Base-by-base conservation (phyloP, 2,329 filamentous ascomycete genomes). In the Cladosporium sp. region DNA sequence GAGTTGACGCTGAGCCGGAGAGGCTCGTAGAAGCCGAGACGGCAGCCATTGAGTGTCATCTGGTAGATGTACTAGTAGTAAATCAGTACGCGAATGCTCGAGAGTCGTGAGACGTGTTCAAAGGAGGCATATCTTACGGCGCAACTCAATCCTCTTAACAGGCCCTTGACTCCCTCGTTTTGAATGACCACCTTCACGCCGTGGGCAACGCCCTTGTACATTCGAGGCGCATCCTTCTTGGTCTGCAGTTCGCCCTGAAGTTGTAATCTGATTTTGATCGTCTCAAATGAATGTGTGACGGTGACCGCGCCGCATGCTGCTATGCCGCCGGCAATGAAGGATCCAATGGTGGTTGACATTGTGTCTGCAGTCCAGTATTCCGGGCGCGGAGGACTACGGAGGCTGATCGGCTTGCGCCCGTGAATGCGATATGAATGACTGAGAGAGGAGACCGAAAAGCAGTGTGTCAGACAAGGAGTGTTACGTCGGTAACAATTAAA, bases 231-330 rank as follows among this genome's bases (percentile, higher is more conserved):
- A 72, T 92, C 86, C 66, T 86, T 86, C 73, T 92, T 96, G 59
- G 87, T 81, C 72, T 97, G 91, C 58, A 99, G 84, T 76, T 99
- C 94, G 75, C 94, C 94, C 76, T 99, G 94, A 58, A 99, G 77
- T 79, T 99, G 94, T 84, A 99, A 86, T 70, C 91, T 89, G 73
- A 97, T 97, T 84, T 99, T 99, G 74, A 99, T 92, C 12, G 93
- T 97, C 78, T 99, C 94, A 78, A 97, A 97, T 59, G 92, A 92
- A 76, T 99, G 94, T 52, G 94, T 97, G 65, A 95, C 92, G 40
- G 93, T 97, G 59, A 99, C 94, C 65, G 94, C 94, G 72, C 94
- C 94, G 78, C 93, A 97, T 65, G 94, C 94, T 72, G 94, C 94
- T 72, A 99, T 89, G 73, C 94, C 94, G 73, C 94, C 94, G 59